Evolutionary conservation across 768 basidiomycete species (phyloP).

Genomic region (Tricholoma furcatifolium): DNA sequence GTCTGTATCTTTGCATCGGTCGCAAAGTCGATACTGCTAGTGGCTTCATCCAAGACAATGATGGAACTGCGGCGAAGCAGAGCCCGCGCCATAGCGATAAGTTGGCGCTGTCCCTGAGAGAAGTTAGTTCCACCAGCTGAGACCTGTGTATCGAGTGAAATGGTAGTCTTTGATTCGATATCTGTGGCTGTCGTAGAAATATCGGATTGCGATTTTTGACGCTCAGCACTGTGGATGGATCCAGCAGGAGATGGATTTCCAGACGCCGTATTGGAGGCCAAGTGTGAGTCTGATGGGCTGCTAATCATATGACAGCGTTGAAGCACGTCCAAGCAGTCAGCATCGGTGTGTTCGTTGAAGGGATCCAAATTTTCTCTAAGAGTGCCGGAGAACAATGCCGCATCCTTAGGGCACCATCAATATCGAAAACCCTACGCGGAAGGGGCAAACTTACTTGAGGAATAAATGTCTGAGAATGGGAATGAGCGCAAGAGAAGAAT

Average conservation of each 20-base stretch:
- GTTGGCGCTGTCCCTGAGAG: constrained; percentile 88
- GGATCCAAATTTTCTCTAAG: constrained; percentile 76
- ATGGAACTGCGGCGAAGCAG: constrained; percentile 69
- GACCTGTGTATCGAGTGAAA: constrained; percentile 76
- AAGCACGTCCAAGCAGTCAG: constrained; percentile 78
- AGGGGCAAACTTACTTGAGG: constrained; percentile 43
- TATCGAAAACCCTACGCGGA: not conserved
- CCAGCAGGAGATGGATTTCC: constrained; percentile 45
- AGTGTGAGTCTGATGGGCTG: constrained; percentile 46
- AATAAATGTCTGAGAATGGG: constrained; percentile 68
- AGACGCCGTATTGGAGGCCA: constrained; percentile 40
- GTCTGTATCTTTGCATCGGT: constrained; percentile 90
- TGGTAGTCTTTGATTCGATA: constrained; percentile 49
- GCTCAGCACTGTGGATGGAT: constrained; percentile 39
- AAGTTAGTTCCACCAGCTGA: constrained; percentile 89
- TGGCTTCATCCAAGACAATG: constrained; percentile 81
- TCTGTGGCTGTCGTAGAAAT: constrained; percentile 48
- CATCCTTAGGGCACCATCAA: constrained; percentile 41
- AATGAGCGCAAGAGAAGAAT: not conserved
- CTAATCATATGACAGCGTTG: constrained; percentile 78
- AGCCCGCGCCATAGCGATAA: constrained; percentile 85
- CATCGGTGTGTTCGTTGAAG: constrained; percentile 78
- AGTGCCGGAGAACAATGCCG: constrained; percentile 79
- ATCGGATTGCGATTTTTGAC: constrained; percentile 34
- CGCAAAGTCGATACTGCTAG: constrained; percentile 82